These are phyloP conservation scores for Colletotrichum lupini DNA, from an alignment of 2,329 filamentous ascomycete species.

Conservation along the genomic window DNA sequence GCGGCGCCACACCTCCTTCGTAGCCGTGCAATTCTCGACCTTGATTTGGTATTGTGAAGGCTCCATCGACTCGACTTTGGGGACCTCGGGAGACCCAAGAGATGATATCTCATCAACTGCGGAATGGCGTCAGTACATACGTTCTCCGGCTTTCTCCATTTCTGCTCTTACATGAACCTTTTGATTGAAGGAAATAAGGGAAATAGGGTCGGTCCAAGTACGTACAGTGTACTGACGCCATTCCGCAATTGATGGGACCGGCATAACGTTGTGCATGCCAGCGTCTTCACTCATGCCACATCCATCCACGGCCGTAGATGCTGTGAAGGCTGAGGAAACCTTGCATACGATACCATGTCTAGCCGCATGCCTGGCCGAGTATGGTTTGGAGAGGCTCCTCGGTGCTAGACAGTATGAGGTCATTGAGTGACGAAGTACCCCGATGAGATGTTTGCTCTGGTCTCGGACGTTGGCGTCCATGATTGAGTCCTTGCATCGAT, in stretches of 20 bases:
- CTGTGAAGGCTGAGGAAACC: conserved; percentile 60
- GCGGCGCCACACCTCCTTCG: conserved; percentile 41
- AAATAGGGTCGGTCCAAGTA: too few species aligned
- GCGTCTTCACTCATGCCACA: conserved; percentile 42
- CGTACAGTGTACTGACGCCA: too few species aligned
- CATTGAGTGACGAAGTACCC: conserved; percentile 61
- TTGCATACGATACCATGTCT: conserved; percentile 56
- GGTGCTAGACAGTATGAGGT: conserved; percentile 57
- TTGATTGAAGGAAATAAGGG: too few species aligned
- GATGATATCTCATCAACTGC: conserved; percentile 48
- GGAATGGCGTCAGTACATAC: too few species aligned
- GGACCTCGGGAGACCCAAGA: conserved; percentile 56
- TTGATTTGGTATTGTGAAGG: conserved; percentile 62
- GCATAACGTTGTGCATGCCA: conserved; percentile 62
- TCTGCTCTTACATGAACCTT: too few species aligned
- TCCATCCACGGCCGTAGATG: conserved; percentile 45
- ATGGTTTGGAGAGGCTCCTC: conserved; percentile 57
- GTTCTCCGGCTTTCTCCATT: too few species aligned
- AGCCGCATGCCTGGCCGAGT: conserved; percentile 36
- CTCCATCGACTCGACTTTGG: conserved; percentile 63
- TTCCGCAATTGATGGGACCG: conserved; percentile 31
- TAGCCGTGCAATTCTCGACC: conserved; percentile 59
- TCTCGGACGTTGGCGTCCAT: conserved; percentile 39
- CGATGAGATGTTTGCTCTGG: conserved; percentile 50
- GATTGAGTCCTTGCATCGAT: too few species aligned